A percentile compares a stretch with the other conserved stretches of the same genome.
Conservation (phyloP, 495 filamentous ascomycete species). For the Lasiosphaeria hispida region DNA sequence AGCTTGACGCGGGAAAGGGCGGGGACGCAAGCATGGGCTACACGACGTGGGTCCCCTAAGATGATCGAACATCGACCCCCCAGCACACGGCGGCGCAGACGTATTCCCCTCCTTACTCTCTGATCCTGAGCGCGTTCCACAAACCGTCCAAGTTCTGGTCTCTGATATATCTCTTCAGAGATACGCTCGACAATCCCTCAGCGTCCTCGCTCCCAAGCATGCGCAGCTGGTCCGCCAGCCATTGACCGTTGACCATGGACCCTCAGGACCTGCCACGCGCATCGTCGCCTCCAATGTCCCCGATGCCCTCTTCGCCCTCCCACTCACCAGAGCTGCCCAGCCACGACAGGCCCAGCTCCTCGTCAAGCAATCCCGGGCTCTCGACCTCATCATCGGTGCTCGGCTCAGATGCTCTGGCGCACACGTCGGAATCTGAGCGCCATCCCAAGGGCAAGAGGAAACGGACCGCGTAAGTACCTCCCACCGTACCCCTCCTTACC, state of each 20-base stretch:
- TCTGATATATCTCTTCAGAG: constrained; percentile 6
- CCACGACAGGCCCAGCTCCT: constrained; percentile 18
- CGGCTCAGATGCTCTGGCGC: constrained; percentile 5
- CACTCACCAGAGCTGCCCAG: background rate
- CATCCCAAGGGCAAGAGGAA: constrained; percentile 55
- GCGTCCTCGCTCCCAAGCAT: background rate
- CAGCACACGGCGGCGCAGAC: too few species aligned
- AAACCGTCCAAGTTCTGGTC: background rate
- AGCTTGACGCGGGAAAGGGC: constrained; percentile 21
- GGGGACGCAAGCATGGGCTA: background rate
- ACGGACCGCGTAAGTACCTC: constrained; percentile 48
- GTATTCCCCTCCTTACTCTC: too few species aligned
- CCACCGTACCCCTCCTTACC: background rate
- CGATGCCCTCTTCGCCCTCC: constrained; percentile 8
- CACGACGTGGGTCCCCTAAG: constrained; percentile 18
- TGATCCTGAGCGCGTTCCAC: background rate
- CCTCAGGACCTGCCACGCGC: constrained; percentile 7
- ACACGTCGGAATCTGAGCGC: constrained; percentile 17
- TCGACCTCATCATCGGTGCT: constrained; percentile 5
- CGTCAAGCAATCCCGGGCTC: constrained; percentile 14
- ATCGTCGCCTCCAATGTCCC: background rate
- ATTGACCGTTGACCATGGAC: constrained; percentile 5
- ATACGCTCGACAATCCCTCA: too few species aligned
- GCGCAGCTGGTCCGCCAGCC: background rate
- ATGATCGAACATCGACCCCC: background rate